Percentiles rank a stretch among this genome's conserved stretches.
Evolutionary conservation across 768 basidiomycete species (phyloP).

Genomic region (Inosperma sp.): DNA sequence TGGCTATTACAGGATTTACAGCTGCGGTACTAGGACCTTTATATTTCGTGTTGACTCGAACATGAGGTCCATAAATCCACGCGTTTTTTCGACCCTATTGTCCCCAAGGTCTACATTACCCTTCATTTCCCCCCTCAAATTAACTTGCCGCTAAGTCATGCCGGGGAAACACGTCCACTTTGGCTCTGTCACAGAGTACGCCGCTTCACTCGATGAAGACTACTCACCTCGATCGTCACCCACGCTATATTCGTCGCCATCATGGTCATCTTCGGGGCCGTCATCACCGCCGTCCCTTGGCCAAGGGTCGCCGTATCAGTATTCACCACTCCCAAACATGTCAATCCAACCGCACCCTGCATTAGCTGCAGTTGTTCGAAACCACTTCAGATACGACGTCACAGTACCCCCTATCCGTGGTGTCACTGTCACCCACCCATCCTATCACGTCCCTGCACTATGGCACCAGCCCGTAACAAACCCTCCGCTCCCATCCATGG

Average conservation of each 20-base stretch:
- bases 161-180: no score
- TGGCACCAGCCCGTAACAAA: slow-evolving; percentile 32
- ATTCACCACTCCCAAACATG: slow-evolving; percentile 5
- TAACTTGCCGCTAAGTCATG: no score
- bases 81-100: no score
- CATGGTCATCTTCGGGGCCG: slow-evolving; percentile 14
- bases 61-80: no score
- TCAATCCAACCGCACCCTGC: not conserved
- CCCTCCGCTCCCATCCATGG: slow-evolving; percentile 31
- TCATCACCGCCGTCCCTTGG: slow-evolving; percentile 13
- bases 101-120: no score
- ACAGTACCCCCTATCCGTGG: slow-evolving; percentile 6
- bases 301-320: slow-evolving; percentile 13
- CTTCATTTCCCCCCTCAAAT: no score
- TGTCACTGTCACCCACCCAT: slow-evolving; percentile 8
- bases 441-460: slow-evolving; percentile 11
- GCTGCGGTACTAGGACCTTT: no score
- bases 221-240: no score
- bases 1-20: no score
- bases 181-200: no score
- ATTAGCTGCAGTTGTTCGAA: not conserved
- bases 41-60: no score
- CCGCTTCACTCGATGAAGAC: no score
- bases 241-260: slow-evolving; percentile 13
- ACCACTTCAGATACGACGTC: slow-evolving; percentile 14